phyloP scores from a whole-genome alignment of 441 rosid species.

The Kokia cookei region DNA sequence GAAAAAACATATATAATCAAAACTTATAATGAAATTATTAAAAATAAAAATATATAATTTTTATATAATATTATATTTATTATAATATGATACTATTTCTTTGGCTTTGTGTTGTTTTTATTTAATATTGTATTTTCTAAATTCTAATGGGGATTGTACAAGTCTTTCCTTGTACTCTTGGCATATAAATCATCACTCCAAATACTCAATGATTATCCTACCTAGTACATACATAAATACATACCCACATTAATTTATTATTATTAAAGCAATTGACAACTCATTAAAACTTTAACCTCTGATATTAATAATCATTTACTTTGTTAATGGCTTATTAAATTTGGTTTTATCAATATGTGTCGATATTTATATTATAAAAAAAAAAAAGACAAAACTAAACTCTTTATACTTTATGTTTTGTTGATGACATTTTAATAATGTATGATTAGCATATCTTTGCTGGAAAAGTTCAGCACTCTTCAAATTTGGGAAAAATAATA shows the following conservation, averaged over 20 bases:
- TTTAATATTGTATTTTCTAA: neutral
- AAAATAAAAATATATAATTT: too few relatives aligned
- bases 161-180: slow-evolving; percentile 6
- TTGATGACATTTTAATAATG: neutral
- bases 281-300: neutral
- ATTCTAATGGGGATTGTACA: neutral
- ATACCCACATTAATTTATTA: neutral
- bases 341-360: neutral
- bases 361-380: neutral
- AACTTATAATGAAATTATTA: too few relatives aligned
- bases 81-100: neutral
- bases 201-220: neutral
- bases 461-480: neutral
- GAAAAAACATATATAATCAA: too few relatives aligned
- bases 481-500: neutral
- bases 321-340: neutral
- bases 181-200: neutral
- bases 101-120: too few relatives aligned
- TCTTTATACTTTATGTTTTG: neutral
- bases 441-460: neutral
- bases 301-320: neutral
- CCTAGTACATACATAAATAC: neutral
- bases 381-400: neutral
- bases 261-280: neutral
- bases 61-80: too few relatives aligned